Base-by-base conservation (phyloP, 73 alveolate species). In the Loxodes magnus region DNA sequence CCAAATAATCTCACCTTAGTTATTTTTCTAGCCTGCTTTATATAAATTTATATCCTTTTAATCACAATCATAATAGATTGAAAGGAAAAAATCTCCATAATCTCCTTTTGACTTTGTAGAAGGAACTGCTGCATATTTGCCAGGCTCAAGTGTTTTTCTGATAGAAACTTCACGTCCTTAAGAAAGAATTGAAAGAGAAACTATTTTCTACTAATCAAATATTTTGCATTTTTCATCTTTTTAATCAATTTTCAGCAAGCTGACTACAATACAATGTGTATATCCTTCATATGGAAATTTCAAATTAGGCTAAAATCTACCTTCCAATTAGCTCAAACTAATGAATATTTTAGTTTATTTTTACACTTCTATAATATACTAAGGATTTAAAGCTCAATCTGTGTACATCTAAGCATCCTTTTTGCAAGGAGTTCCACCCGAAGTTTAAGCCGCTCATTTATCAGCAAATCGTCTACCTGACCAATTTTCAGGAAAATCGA, bases 371-470 rank as follows among this genome's bases (percentile, higher is more conserved):
- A 62, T 34, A 6, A 62, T 39, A 26, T 46, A 62, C 43, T 62
- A 62, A 20, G 76, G 76, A 50, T 50, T 50, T 51, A 51, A 16
- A 10, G 76, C 76, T 26, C 38, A 62, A 37, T 28, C 16, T 31
- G 55, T 50, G 15, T 51, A 46, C 6, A 58, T 43, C 6, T 64
- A 57, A 4, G 49, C 67, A 20, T 17, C 31, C 33, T 62, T 62
- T 44, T 33, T 62, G 5, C 55, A 58, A 0, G 99, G 97, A n/a
- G 66, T 43, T 7, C 95, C 97, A 1, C 98, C 97, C 5, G 96
- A 74, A 35, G 66, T 72, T 14, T 43, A 31, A 29, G 16, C 15
- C 4, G 86, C 77, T 95, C 96, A 92, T 52, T 30, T 24, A 2
- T 81, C 86, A 25, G 33, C 51, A 44, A 79, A 88, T 70, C 97